These are phyloP conservation scores for Penicillium samsonianum DNA, from an alignment of 495 filamentous ascomycete genomes.

Conservation along the genomic window DNA sequence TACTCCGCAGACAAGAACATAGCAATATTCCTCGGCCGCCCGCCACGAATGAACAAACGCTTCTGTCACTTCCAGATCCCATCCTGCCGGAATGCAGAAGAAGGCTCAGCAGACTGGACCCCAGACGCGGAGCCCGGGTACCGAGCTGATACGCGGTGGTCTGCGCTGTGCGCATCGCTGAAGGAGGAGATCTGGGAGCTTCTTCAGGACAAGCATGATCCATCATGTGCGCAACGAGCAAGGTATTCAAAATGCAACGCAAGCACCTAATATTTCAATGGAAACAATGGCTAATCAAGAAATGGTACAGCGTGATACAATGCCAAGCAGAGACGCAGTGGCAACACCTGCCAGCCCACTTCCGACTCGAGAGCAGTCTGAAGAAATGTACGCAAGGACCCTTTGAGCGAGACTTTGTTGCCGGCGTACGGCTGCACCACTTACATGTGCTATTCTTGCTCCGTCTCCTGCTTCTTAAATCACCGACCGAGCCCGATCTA, in stretches of 20 bases:
- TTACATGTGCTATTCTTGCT: slow-evolving; percentile 45
- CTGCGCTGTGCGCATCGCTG: slow-evolving; percentile 40
- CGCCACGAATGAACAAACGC: slow-evolving; percentile 43
- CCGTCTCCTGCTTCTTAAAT: slow-evolving; percentile 32
- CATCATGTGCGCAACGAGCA: slow-evolving; percentile 20
- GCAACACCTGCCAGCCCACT: slow-evolving; percentile 29
- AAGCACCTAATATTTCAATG: neutral
- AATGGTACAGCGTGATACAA: slow-evolving; percentile 25
- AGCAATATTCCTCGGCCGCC: slow-evolving; percentile 46
- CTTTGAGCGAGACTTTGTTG: slow-evolving; percentile 39
- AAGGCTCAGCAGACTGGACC: slow-evolving; percentile 18
- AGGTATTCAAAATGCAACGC: slow-evolving; percentile 14
- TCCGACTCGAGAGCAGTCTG: slow-evolving; percentile 30
- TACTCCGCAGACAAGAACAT: slow-evolving; percentile 51
- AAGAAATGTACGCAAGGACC: slow-evolving; percentile 28
- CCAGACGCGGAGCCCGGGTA: slow-evolving; percentile 30
- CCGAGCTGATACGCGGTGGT: slow-evolving; percentile 42
- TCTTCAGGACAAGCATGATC: slow-evolving; percentile 34
- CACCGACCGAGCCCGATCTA: slow-evolving; percentile 35
- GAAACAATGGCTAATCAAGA: neutral
- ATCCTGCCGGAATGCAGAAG: slow-evolving; percentile 15
- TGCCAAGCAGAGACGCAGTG: slow-evolving; percentile 30
- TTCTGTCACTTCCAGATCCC: slow-evolving; percentile 46
- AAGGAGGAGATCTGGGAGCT: slow-evolving; percentile 46
- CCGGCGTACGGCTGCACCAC: slow-evolving; percentile 41